Percentiles rank a stretch among this genome's conserved stretches.
These are phyloP conservation scores for Xerocomus potaroensis DNA, from an alignment of 768 basidiomycete genomes.

Conservation along the genomic window DNA sequence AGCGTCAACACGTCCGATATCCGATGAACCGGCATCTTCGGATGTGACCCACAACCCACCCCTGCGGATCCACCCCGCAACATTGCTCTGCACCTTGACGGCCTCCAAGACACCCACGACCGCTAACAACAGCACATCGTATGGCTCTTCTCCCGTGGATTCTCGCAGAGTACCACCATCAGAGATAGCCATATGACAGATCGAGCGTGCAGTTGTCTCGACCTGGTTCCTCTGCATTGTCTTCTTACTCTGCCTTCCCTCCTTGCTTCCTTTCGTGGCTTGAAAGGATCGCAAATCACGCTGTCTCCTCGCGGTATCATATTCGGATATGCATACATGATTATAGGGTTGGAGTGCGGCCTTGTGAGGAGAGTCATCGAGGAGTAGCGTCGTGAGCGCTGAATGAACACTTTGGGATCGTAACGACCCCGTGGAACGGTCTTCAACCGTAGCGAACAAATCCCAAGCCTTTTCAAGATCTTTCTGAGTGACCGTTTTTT, in stretches of 20 bases:
- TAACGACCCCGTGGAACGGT: background rate
- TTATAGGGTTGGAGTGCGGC: slow-evolving; percentile 75
- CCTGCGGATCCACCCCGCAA: slow-evolving; percentile 61
- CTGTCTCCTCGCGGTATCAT: slow-evolving; percentile 43
- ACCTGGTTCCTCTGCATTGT: slow-evolving; percentile 1
- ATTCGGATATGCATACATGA: slow-evolving; percentile 74
- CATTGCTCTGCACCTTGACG: slow-evolving; percentile 54
- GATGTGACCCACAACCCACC: slow-evolving; percentile 42
- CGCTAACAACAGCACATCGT: slow-evolving; percentile 55
- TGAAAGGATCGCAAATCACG: slow-evolving; percentile 33
- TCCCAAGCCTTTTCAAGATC: slow-evolving; percentile 69
- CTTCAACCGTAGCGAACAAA: slow-evolving; percentile 24
- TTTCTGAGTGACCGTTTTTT: slow-evolving; percentile 54
- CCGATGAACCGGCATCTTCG: background rate
- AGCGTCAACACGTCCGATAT: background rate
- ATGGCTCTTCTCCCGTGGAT: slow-evolving; percentile 18
- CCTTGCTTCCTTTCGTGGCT: slow-evolving; percentile 13
- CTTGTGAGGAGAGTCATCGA: slow-evolving; percentile 52
- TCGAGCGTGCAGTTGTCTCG: background rate
- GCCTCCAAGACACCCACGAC: slow-evolving; percentile 64
- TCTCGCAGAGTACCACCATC: too few species aligned
- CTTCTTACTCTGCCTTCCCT: slow-evolving; percentile 5
- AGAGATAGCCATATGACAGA: slow-evolving; percentile 1
- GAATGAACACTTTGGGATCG: slow-evolving; percentile 31
- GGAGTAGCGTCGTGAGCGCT: slow-evolving; percentile 43